Base-by-base conservation (phyloP, 2,329 filamentous ascomycete genomes). In the Cladophialophora immunda region DNA sequence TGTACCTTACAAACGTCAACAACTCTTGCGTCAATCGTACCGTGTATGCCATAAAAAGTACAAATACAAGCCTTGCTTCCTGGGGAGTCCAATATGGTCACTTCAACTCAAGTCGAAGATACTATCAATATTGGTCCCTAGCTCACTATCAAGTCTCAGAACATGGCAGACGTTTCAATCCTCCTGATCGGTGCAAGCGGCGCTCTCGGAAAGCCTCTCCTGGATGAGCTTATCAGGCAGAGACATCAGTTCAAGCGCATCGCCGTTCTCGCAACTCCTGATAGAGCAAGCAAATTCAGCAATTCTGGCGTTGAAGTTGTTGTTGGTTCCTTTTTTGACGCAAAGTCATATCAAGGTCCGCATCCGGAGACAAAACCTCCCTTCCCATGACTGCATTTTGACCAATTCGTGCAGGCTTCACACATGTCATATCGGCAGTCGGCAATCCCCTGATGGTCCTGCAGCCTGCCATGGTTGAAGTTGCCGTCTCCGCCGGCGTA, bases 401-500 rank as follows among this genome's bases (percentile, higher is more conserved):
- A 50, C 41, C 3, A 7, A 22, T 22, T 19, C 19, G 8, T 22
- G 13, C 25, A 65, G 62, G 62, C 30, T 65, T 65, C 47, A 65
- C 55, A 13, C 62, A 65, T 22, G 62, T 65, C 30, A 60, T 65
- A 29, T 65, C 56, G 1, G 62, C 62, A 32, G 45, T 65, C 15
- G 62, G 62, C 11, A 65, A 65, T n/a, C 27, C 62, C 13, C 50
- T 60, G 25, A 60, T 65, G 62, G 22, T 60, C 9, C 30, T 65
- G 17, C 62, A 65, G 34, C 62, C 62, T 22, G 62, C 62, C 19
- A 72, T 81, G 36, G 80, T 81, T 38, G 77, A 81, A 69, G 78
- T 78, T 57, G 71, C 75, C 6, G 72, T 81, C 57, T 64, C 67
- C 30, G 79, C 78, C 19, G 77, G 78, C 4, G 78, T 81, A 32